Percentiles rank a stretch among this genome's conserved stretches.
Evolutionary conservation across 441 rosid species (phyloP).

Genomic region (Breynia disticha): DNA sequence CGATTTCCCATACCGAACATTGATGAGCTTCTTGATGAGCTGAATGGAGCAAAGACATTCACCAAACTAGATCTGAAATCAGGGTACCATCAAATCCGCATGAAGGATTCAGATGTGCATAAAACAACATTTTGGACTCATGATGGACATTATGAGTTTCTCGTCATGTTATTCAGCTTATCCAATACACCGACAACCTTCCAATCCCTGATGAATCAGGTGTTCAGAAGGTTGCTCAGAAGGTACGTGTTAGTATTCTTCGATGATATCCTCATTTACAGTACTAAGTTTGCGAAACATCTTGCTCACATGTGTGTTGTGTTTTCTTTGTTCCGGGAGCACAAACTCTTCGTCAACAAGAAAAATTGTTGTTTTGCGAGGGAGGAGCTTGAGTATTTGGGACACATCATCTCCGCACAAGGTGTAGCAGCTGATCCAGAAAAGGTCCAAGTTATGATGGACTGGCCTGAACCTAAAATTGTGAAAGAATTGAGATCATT

Average conservation of each 20-base stretch:
- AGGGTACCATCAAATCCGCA: background rate
- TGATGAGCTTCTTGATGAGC: background rate
- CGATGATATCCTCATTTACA: too few species aligned
- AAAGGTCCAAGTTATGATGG: background rate
- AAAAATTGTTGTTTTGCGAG: too few species aligned
- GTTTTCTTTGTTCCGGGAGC: too few species aligned
- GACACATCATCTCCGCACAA: too few species aligned
- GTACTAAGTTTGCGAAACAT: too few species aligned
- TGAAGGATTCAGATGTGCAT: background rate
- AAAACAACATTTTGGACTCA: too few species aligned
- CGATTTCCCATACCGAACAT: background rate
- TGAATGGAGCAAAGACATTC: background rate
- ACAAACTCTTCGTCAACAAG: too few species aligned
- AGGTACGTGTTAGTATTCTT: too few species aligned
- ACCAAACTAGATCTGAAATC: slow-evolving; percentile 1
- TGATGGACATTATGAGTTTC: too few species aligned
- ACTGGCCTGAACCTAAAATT: background rate
- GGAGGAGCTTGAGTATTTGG: background rate
- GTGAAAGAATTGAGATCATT: background rate
- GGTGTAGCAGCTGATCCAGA: background rate
- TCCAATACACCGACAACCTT: background rate
- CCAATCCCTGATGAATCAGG: too few species aligned
- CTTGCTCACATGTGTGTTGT: too few species aligned
- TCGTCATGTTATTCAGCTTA: background rate
- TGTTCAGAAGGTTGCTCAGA: too few species aligned